These are phyloP conservation scores for Suillus discolor DNA, from an alignment of 768 basidiomycete genomes.

Conservation along the genomic window DNA sequence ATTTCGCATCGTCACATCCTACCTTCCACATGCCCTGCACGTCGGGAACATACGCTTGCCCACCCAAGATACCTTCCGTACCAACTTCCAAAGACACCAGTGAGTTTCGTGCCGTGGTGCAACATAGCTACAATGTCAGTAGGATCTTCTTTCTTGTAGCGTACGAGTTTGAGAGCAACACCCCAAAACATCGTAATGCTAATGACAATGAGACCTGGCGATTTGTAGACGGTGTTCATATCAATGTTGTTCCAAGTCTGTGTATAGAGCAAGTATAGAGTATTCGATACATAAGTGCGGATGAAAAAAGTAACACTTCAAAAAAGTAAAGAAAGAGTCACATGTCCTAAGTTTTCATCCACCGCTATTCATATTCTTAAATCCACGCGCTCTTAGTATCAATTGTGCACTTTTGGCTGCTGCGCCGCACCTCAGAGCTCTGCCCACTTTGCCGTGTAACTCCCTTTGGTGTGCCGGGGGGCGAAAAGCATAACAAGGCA, in stretches of 20 bases:
- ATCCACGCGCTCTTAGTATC: no score
- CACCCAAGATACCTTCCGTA: conserved; percentile 90
- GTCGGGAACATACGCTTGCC: conserved; percentile 89
- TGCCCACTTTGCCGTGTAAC: no score
- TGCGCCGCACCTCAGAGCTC: no score
- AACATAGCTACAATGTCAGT: conserved; percentile 69
- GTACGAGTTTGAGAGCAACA: conserved; percentile 72
- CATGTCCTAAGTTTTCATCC: no score
- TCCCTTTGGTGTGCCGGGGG: no score
- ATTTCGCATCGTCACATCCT: conserved; percentile 22
- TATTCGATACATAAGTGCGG: no score
- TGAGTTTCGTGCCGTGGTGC: conserved; percentile 55
- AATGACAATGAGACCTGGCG: conserved; percentile 55
- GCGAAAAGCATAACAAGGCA: no score
- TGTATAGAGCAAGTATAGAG: no score
- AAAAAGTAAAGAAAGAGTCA: no score
- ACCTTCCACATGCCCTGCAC: conserved; percentile 97
- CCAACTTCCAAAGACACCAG: conserved; percentile 92
- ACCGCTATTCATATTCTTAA: no score
- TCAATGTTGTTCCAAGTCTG: conserved; percentile 53
- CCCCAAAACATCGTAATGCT: conserved; percentile 74
- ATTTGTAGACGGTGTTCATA: conserved; percentile 58
- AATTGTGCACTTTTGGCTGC: no score
- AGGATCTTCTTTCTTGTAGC: conserved; percentile 65
- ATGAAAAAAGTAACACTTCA: no score